Evolutionary conservation across 129 eudicot genomes (phyloP).

Genomic region (Kitagawia praeruptora): DNA sequence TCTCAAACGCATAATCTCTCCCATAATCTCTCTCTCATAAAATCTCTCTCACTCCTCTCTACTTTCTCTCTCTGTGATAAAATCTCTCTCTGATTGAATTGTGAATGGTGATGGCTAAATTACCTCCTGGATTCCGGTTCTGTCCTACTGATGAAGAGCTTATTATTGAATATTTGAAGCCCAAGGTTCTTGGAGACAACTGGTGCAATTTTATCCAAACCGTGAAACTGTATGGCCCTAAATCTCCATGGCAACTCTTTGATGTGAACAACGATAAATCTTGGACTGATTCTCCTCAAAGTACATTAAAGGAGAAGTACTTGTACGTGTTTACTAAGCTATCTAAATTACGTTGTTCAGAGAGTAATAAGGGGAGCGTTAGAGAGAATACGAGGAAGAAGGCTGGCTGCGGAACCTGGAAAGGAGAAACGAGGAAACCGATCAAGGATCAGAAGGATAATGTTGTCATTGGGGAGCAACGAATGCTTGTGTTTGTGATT

Average conservation of each 20-base stretch:
- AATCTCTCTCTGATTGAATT: too few relatives aligned
- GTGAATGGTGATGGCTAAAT: too few relatives aligned
- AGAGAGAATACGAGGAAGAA: neutral
- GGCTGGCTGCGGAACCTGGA: neutral
- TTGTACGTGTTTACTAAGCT: too few relatives aligned
- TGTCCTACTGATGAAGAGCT: neutral
- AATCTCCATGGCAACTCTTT: neutral
- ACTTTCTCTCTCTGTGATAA: too few relatives aligned
- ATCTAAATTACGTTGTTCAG: too few relatives aligned
- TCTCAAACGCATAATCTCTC: too few relatives aligned
- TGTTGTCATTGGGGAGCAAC: neutral
- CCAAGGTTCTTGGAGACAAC: neutral
- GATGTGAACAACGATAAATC: neutral
- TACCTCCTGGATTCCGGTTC: neutral
- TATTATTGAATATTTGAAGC: neutral
- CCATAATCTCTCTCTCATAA: too few relatives aligned
- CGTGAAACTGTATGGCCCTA: neutral
- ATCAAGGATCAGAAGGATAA: neutral
- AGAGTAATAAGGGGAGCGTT: too few relatives aligned
- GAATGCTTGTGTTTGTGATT: too few relatives aligned
- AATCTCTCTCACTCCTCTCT: too few relatives aligned
- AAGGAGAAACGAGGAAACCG: neutral
- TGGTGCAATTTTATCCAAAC: neutral
- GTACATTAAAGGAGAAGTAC: too few relatives aligned
- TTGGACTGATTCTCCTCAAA: too few relatives aligned